Conservation (phyloP, 768 basidiomycete genomes). For the Suillus subluteus region DNA sequence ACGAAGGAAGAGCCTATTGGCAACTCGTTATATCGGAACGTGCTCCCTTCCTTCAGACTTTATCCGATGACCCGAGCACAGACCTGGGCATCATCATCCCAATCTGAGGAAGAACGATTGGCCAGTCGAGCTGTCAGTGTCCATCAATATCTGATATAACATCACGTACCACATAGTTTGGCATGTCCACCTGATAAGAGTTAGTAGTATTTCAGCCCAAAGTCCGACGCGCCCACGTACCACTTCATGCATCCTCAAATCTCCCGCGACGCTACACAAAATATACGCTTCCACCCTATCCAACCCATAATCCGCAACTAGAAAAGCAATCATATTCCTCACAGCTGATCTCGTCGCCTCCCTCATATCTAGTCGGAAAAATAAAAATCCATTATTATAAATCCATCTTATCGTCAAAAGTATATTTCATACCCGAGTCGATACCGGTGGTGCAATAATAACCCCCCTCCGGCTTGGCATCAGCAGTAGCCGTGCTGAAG, state of each 20-base stretch:
- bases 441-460: constrained; percentile 65
- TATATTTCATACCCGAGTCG: constrained; percentile 39
- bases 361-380: constrained; percentile 43
- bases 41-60: constrained; percentile 4
- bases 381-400: no score
- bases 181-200: constrained; percentile 58
- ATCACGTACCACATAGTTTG: constrained; percentile 58
- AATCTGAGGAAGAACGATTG: constrained; percentile 46
- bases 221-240: constrained; percentile 25
- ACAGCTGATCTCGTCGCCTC: constrained; percentile 60
- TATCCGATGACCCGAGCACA: constrained; percentile 31
- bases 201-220: constrained; percentile 6
- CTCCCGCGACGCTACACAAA: constrained; percentile 62
- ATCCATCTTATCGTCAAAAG: background rate
- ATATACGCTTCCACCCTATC: constrained; percentile 58
- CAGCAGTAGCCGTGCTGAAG: constrained; percentile 41
- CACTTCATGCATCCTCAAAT: constrained; percentile 65
- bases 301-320: constrained; percentile 47
- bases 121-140: no score
- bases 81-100: constrained; percentile 60
- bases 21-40: background rate
- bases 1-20: background rate
- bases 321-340: constrained; percentile 58
- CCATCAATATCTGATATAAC: background rate
- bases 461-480: constrained; percentile 33